Percentiles rank a stretch among this genome's conserved stretches.
phyloP scores from a whole-genome alignment of 768 basidiomycete species.

The Phylloporus sp. region DNA sequence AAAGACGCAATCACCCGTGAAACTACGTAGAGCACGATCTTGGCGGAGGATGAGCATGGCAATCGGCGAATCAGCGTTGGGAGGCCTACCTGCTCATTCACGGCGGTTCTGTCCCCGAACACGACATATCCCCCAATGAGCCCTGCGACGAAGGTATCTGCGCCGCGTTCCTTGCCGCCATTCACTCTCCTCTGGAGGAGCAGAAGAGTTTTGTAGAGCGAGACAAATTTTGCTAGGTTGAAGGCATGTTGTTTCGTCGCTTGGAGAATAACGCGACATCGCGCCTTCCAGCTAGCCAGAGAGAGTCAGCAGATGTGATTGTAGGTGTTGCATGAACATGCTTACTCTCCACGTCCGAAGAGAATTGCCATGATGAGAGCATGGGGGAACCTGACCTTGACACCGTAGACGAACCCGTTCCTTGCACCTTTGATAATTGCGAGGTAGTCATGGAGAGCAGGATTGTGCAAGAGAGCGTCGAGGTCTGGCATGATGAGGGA shows the following conservation, averaged over 20 bases:
- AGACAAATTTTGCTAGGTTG: conserved; percentile 92
- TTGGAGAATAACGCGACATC: conserved; percentile 63
- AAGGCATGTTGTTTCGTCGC: conserved; percentile 89
- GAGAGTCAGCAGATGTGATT: conserved; percentile 7
- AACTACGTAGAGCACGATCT: conserved; percentile 97
- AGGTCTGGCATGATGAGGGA: conserved; percentile 23
- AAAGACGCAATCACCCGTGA: conserved; percentile 90
- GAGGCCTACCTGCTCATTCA: conserved; percentile 81
- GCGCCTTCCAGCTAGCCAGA: conserved; percentile 61
- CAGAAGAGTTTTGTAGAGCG: conserved; percentile 85
- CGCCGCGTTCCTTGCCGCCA: conserved; percentile 73
- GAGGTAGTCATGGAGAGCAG: conserved; percentile 84
- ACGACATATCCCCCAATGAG: conserved; percentile 87
- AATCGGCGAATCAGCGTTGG: not conserved
- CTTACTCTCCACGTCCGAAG: conserved; percentile 89
- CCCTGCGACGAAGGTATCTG: conserved; percentile 91
- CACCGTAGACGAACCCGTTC: conserved; percentile 87
- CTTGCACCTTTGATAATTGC: conserved; percentile 93
- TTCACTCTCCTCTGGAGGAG: conserved; percentile 79
- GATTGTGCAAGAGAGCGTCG: conserved; percentile 41
- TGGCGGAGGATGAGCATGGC: conserved; percentile 7
- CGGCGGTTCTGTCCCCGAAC: conserved; percentile 80
- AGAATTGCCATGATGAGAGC: conserved; percentile 94
- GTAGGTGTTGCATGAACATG: conserved; percentile 13
- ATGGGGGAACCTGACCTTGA: conserved; percentile 92